These are phyloP conservation scores for Blepharisma stoltei DNA, from an alignment of 73 alveolate genomes.

Conservation along the genomic window DNA sequence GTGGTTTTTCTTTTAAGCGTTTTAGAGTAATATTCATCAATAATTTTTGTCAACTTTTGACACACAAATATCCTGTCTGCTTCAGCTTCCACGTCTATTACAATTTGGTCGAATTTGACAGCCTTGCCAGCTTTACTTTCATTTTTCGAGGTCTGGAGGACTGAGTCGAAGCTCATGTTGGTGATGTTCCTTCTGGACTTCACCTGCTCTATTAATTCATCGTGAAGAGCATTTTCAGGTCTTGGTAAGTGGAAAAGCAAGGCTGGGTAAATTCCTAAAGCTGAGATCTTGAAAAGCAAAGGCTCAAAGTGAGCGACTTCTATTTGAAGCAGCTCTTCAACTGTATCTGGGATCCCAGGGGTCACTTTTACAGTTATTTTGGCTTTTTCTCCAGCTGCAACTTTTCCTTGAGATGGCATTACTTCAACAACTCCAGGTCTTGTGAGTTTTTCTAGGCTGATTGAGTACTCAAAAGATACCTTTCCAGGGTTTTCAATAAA, in stretches of 20 bases:
- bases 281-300: conserved; percentile 87
- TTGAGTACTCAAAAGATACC: conserved; percentile 95
- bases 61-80: conserved; percentile 41
- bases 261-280: conserved; percentile 96
- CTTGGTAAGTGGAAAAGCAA: conserved; percentile 84
- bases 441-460: conserved; percentile 76
- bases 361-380: conserved; percentile 84
- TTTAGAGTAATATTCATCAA: conserved; percentile 33
- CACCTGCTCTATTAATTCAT: conserved; percentile 52
- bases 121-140: conserved; percentile 35
- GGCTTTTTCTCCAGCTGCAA: conserved; percentile 90
- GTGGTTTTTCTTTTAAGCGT: conserved; percentile 10
- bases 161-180: conserved; percentile 17
- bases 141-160: conserved; percentile 23
- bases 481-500: conserved; percentile 94
- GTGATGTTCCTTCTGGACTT: conserved; percentile 35
- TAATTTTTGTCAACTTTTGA: conserved; percentile 33
- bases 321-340: conserved; percentile 90
- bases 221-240: conserved; percentile 81
- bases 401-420: conserved; percentile 77
- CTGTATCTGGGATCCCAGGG: conserved; percentile 97
- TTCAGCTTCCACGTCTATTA: conserved; percentile 43
- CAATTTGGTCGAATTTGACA: conserved; percentile 35
- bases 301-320: conserved; percentile 98
- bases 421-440: conserved; percentile 94